Evolutionary conservation across 2,329 filamentous ascomycete genomes (phyloP), one percentile per base, ranked within the genome.

Genomic region (Pseudogymnoascus pannorum): DNA sequence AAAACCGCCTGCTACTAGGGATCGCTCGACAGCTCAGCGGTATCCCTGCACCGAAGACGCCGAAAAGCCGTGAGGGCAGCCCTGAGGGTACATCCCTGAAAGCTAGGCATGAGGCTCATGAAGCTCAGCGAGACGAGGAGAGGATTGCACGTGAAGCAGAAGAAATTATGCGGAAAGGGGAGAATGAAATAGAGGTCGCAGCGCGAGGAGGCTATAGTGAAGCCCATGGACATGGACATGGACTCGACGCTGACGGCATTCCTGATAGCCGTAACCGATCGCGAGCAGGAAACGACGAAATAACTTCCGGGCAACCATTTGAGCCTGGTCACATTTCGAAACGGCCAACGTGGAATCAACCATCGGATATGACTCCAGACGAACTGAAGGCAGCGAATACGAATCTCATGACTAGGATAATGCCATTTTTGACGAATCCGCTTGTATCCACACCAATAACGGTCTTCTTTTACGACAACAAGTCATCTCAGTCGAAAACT

Each of bases 401-500:
- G 8, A 91, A 96, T 70, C 79, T 99, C 48, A 91, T 97, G 86
- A 87, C 90, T 59, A 83, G 94, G 60, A 80, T 99, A 44, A 87
- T 86, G 12, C 94, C 94, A 0, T 99, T 99, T 72, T 83, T 99
- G 76, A 91, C 91, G 1, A 92, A 87, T 40, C 91, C 94, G 0
- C 78, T 92, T 61, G 84, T 87, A 1, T 84, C 88, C 58, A 82
- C 86, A 18, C 87, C 92, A 0, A 87, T 99, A 60, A 97, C 92
- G 0, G 79, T 96, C 1, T 97, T 97, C 78, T 97, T 99, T 74
- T 99, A 95, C 76, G 94, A 97, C 68, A 86, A 95, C 12, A 76
- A 81, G 2, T 81, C 86, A 58, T 96, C 93, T 1, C 87, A 92
- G 68, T 95, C 93, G 26, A 84, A 88, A 59, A 96, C 90, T 0